These are phyloP conservation scores for Castanopsis chinensis DNA, from an alignment of 306 rosid species.

Conservation along the genomic window DNA sequence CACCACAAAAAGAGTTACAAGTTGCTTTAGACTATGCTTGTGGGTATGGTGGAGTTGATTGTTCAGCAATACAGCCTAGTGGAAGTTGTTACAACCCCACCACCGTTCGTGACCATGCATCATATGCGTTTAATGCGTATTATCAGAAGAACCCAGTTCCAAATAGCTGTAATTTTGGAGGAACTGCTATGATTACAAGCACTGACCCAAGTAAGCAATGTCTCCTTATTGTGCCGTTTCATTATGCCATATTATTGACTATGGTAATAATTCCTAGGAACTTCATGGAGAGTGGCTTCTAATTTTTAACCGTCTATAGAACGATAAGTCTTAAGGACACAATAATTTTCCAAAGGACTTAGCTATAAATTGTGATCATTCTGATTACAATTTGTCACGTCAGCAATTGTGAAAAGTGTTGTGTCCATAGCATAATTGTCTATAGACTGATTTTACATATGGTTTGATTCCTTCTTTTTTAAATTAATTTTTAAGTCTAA, in stretches of 20 bases:
- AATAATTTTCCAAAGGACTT: too few relatives aligned
- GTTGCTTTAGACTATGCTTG: slow-evolving; percentile 91
- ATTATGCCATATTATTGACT: too few relatives aligned
- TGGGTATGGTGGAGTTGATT: slow-evolving; percentile 71
- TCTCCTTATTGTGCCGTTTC: background rate
- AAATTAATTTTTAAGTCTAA: too few relatives aligned
- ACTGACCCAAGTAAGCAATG: slow-evolving; percentile 68
- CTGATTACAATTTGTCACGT: too few relatives aligned
- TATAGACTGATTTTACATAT: background rate
- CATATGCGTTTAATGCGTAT: slow-evolving; percentile 74
- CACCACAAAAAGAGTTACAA: slow-evolving; percentile 52
- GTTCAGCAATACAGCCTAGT: slow-evolving; percentile 64
- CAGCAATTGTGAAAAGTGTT: too few relatives aligned
- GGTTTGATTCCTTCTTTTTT: background rate
- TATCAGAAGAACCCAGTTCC: slow-evolving; percentile 75
- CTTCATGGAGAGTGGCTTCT: too few relatives aligned
- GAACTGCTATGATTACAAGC: slow-evolving; percentile 74
- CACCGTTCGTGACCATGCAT: slow-evolving; percentile 60
- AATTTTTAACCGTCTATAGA: too few relatives aligned
- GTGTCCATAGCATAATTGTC: background rate
- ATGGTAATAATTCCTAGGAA: too few relatives aligned
- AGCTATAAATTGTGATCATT: too few relatives aligned
- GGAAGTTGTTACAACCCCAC: slow-evolving; percentile 68
- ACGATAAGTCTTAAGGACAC: too few relatives aligned
- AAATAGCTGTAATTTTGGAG: slow-evolving; percentile 81